These are phyloP conservation scores for Butyriboletus appendiculatus DNA, from an alignment of 1,284 basidiomycete genomes.

Conservation along the genomic window DNA sequence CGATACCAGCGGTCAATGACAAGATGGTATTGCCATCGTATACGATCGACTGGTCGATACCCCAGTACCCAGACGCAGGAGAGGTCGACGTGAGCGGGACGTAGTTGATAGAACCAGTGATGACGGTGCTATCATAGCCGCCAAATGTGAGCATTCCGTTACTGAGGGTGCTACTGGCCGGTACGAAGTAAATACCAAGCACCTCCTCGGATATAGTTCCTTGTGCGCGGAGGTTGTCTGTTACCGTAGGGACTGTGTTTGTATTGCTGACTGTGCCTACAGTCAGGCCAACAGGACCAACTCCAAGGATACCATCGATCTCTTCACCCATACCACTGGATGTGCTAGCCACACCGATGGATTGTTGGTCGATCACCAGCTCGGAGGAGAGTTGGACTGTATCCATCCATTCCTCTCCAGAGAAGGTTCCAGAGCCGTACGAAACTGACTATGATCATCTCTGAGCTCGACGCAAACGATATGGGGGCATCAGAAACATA, in stretches of 20 bases:
- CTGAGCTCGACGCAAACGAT: background rate
- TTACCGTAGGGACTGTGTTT: conserved; percentile 41
- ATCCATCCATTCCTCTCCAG: conserved; percentile 53
- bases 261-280: conserved; percentile 30
- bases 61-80: conserved; percentile 53
- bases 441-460: conserved; percentile 33
- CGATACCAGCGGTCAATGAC: conserved; percentile 32
- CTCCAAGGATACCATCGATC: conserved; percentile 58
- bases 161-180: conserved; percentile 30
- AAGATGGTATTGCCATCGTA: conserved; percentile 46
- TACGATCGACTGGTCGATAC: conserved; percentile 50
- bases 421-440: conserved; percentile 54
- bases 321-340: conserved; percentile 40
- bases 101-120: conserved; percentile 46
- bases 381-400: conserved; percentile 42
- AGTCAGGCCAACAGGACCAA: conserved; percentile 56
- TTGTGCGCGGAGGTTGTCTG: conserved; percentile 44
- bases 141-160: conserved; percentile 55
- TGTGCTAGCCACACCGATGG: conserved; percentile 49
- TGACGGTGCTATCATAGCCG: conserved; percentile 43
- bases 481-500: conserved; percentile 8
- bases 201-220: conserved; percentile 44
- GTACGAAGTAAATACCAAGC: conserved; percentile 54
- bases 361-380: conserved; percentile 51
- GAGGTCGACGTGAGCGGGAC: conserved; percentile 51